Base-by-base conservation (phyloP, 2,329 filamentous ascomycete species). In the Plectosphaerella sp. region DNA sequence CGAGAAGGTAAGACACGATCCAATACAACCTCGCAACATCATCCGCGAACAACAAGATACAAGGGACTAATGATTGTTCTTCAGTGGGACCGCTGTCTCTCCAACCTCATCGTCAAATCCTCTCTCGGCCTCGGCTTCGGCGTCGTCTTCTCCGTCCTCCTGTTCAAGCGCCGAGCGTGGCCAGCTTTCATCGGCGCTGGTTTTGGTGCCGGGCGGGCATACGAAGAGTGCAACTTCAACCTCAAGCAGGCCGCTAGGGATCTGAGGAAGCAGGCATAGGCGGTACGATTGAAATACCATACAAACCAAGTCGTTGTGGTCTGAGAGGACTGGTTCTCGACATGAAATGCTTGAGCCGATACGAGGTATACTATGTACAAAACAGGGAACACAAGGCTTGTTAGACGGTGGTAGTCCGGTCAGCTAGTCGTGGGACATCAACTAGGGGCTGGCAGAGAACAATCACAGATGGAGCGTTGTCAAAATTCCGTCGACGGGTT, bases 111-210 rank as follows among this genome's bases (percentile, higher is more conserved):
- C 69, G 95, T 99, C 80, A 92, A 95, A 74, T 97, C 93, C 60
- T 87, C 89, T 52, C 88, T 99, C 72, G 94, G 94, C 67, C 88
- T 97, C 69, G 91, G 89, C 62, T 99, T 99, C 76, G 94, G 94
- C 69, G 88, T 99, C 71, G 90, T 99, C 75, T 97, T 99, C 80
- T 97, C 94, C 56, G 92, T 99, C 56, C 88, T 99, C 54, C 77
- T 99, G 52, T 99, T 99, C 84, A 96, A 96, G 83, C 88, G 95
- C 73, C 87, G 94, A 77, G 90, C 94, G 60, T 99, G 93, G 91
- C 94, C 94, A 53, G 94, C 92, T n/a, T 94, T 91, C 69, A 83
- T 96, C 60, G 94, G 94, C 59, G 81, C 93, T 51, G 94, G 94
- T 53, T 97, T 99, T 71, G 94, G 95, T 69, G 92, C 92, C 58